phyloP scores from a whole-genome alignment of 1,284 basidiomycete genomes.

The Malassezia obtusa region DNA sequence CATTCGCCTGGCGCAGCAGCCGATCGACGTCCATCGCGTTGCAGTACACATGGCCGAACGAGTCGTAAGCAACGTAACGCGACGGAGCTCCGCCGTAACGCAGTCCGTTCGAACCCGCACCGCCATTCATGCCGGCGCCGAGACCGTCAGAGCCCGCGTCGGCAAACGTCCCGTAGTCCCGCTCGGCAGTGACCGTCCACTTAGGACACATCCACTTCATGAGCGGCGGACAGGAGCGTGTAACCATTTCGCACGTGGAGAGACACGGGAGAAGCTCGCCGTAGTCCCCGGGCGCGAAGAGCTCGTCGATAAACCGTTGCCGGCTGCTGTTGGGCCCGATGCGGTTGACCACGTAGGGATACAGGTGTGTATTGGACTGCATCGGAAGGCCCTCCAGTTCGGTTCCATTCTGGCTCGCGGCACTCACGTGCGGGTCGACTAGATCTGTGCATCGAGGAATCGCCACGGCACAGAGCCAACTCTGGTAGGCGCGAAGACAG shows the following conservation, averaged over 20 bases:
- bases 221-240: constrained; percentile 37
- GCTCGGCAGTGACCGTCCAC: constrained; percentile 43
- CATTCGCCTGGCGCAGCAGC: constrained; percentile 18
- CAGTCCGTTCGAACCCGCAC: constrained; percentile 30
- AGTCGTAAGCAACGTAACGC: constrained; percentile 41
- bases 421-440: constrained; percentile 23
- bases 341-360: constrained; percentile 45
- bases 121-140: constrained; percentile 35
- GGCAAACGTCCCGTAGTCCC: constrained; percentile 45
- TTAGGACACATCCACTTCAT: constrained; percentile 38
- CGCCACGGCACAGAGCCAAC: constrained; percentile 49
- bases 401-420: constrained; percentile 28
- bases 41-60: constrained; percentile 43
- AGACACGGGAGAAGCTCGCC: constrained; percentile 46
- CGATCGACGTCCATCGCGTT: constrained; percentile 42
- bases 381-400: constrained; percentile 30
- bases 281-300: constrained; percentile 29
- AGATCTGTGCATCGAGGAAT: constrained; percentile 50
- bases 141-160: constrained; percentile 33
- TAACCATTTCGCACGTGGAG: constrained; percentile 41
- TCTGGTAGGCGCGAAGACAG: constrained; percentile 47
- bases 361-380: constrained; percentile 26
- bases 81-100: constrained; percentile 35
- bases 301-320: constrained; percentile 32
- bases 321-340: constrained; percentile 23